Percentiles rank a stretch among this genome's conserved stretches.
Conservation (phyloP, 2,329 filamentous ascomycete species). For the Phialocephala subalpina region DNA sequence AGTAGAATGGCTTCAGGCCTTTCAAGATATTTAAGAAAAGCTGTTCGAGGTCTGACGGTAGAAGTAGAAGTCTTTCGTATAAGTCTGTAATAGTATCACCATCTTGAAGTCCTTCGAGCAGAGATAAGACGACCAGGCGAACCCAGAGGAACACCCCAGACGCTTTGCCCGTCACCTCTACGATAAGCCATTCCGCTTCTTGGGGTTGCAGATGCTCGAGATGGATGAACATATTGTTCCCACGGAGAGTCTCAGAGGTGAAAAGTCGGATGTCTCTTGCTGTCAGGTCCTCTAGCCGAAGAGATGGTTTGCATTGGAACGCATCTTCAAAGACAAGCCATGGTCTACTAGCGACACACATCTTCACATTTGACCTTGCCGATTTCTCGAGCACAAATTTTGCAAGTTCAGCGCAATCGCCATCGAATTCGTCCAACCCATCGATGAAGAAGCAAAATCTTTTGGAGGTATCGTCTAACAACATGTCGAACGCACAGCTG, state of each 20-base stretch:
- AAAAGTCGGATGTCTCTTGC: conserved; percentile 8
- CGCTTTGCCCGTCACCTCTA: conserved; percentile 13
- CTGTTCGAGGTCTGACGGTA: conserved; percentile 21
- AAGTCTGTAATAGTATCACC: conserved; percentile 22
- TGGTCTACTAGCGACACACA: conserved; percentile 18
- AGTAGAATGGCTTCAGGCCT: conserved; percentile 20
- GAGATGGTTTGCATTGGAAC: neutral
- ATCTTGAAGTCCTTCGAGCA: conserved; percentile 24
- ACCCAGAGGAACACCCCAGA: conserved; percentile 32
- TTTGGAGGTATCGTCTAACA: too few relatives aligned
- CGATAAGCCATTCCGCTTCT: conserved; percentile 1
- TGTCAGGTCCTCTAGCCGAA: conserved; percentile 17
- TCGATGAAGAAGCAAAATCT: too few relatives aligned
- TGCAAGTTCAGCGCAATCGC: neutral
- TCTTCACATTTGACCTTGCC: neutral
- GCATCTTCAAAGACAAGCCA: neutral
- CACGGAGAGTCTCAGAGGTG: neutral
- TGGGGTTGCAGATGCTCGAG: neutral
- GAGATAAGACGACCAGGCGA: conserved; percentile 19
- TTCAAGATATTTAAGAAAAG: conserved; percentile 24
- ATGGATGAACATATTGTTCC: neutral
- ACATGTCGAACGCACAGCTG: too few relatives aligned
- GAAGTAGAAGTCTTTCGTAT: conserved; percentile 4
- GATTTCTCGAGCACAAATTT: neutral
- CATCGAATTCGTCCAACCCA: too few relatives aligned